Evolutionary conservation across 306 rosid genomes (phyloP), one percentile per base, ranked within the genome.

Genomic region (Quercus dentata): DNA sequence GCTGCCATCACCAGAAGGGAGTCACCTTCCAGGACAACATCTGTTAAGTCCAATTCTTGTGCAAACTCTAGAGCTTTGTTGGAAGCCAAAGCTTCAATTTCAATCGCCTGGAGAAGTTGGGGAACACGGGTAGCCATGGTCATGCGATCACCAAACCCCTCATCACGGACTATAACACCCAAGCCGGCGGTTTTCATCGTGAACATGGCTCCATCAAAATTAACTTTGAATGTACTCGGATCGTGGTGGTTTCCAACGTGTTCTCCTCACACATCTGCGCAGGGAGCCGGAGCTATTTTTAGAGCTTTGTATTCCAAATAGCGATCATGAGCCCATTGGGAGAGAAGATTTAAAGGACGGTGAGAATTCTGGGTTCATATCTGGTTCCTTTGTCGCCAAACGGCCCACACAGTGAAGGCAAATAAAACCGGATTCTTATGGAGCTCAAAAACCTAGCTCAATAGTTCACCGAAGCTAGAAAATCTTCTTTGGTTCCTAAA

Each of bases 111-210:
- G 0, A 31, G 6, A 0, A 4, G 6, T 5, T 31, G 35, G 1
- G 35, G 35, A 1, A 31, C 6, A 0, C 35, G 35, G 0, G 6
- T 0, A 31, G 35, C 6, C 35, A 31, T 31, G 1, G 35, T 1
- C n/a, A n/a, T 1, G 35, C 35, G 1, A 31, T 5, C 1, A 31
- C 35, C 6, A 31, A 1, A 0, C 35, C 35, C 6, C 1, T 4
- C 0, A 0, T 31, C 35, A 0, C 35, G 35, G 5, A 31, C 5
- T 0, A 31, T 0, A 0, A 1, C 35, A 1, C 35, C 35, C 1
- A 31, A 0, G 0, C 6, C 6, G 0, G 1, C 35, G 1, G 0
- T 4, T 31, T 31, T 31, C 35, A 0, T 1, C 1, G 0, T 1
- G 0, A 31, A 31, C 0, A 1, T 31, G 0, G 35, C 35, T 0